Conservation (phyloP, 306 rosid species). For the Prosopis cineraria region DNA sequence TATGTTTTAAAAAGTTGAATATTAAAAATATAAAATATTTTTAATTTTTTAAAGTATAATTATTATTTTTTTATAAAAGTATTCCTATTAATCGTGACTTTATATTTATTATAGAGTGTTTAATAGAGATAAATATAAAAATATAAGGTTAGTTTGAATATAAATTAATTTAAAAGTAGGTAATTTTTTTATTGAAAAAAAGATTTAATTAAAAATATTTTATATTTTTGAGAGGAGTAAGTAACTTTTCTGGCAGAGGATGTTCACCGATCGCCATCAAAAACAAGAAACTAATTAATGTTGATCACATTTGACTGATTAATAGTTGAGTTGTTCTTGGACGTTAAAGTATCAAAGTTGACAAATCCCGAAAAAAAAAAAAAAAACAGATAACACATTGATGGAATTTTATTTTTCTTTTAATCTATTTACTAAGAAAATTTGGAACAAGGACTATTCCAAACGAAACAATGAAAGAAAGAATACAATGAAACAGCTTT, state of each 20-base stretch:
- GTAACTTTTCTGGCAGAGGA: neutral
- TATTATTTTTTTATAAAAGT: no score
- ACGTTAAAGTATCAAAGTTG: neutral
- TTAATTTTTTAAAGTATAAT: no score
- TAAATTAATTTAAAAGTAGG: no score
- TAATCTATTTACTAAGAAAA: slow-evolving; percentile 43
- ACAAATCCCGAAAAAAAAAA: neutral
- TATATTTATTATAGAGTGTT: no score
- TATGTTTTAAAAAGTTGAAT: no score
- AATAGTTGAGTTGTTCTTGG: neutral
- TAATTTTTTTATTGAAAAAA: no score
- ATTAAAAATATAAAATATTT: no score
- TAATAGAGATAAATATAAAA: no score
- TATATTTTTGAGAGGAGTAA: no score
- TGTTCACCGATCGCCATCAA: neutral
- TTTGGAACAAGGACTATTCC: slow-evolving; percentile 42
- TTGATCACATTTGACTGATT: neutral
- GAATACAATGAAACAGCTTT: slow-evolving; percentile 36
- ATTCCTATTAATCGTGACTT: no score
- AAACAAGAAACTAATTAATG: neutral
- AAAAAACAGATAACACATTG: neutral
- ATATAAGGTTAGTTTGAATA: no score
- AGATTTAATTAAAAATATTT: no score
- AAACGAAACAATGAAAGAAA: slow-evolving; percentile 44
- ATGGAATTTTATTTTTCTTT: neutral